Percentiles rank a stretch among this genome's conserved stretches.
Evolutionary conservation across 768 basidiomycete species (phyloP).

Genomic region (Mycena galopus): DNA sequence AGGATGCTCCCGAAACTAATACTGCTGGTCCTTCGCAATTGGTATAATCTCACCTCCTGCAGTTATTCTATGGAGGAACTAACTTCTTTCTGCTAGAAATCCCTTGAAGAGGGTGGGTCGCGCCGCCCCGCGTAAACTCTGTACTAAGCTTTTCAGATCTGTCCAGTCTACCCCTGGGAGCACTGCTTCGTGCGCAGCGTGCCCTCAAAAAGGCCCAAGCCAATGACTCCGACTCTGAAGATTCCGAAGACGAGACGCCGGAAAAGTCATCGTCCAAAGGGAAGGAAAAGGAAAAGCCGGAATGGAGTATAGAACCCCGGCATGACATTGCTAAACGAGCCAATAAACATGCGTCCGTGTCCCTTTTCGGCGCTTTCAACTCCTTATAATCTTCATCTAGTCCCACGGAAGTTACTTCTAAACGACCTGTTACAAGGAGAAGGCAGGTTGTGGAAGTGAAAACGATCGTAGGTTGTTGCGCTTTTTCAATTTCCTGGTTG

Average conservation of each 20-base stretch:
- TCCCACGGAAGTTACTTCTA: slow-evolving; percentile 86
- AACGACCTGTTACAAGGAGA: slow-evolving; percentile 83
- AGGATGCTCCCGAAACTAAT: slow-evolving; percentile 46
- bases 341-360: slow-evolving; percentile 89
- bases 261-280: slow-evolving; percentile 42
- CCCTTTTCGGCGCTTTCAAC: background rate
- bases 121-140: background rate
- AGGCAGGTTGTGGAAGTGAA: slow-evolving; percentile 78
- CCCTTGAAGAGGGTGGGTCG: slow-evolving; percentile 20
- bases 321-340: slow-evolving; percentile 69
- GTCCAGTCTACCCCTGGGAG: slow-evolving; percentile 71
- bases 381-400: slow-evolving; percentile 52
- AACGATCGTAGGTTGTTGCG: slow-evolving; percentile 63
- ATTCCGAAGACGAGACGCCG: slow-evolving; percentile 37
- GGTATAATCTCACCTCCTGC: slow-evolving; percentile 34
- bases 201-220: slow-evolving; percentile 59
- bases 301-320: slow-evolving; percentile 57
- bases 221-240: slow-evolving; percentile 55
- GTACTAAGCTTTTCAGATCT: slow-evolving; percentile 57
- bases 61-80: background rate
- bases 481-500: slow-evolving; percentile 4
- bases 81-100: slow-evolving; percentile 19
- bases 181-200: slow-evolving; percentile 74
- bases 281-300: slow-evolving; percentile 55
- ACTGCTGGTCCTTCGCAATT: slow-evolving; percentile 47